phyloP scores from a whole-genome alignment of 2,329 filamentous ascomycete species.

The Aspergillus neoniger region DNA sequence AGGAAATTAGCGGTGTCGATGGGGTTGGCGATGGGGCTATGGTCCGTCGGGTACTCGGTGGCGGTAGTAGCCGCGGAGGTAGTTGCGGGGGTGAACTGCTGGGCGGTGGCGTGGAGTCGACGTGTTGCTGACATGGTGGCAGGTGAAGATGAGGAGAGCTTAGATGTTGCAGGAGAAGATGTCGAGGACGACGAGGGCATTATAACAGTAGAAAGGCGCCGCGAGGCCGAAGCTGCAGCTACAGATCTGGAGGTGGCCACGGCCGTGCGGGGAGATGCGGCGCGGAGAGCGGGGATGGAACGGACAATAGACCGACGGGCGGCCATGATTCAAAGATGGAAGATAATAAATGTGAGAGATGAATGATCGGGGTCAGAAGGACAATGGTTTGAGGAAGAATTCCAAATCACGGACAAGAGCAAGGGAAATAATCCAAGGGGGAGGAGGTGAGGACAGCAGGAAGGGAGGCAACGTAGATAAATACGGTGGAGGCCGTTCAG shows the following conservation, averaged over 20 bases:
- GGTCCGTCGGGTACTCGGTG: constrained; percentile 57
- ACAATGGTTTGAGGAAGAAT: not conserved
- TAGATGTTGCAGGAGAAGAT: constrained; percentile 12
- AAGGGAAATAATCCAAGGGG: not conserved
- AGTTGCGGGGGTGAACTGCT: constrained; percentile 53
- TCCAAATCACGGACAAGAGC: not conserved
- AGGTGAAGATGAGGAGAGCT: constrained; percentile 17
- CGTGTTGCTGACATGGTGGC: constrained; percentile 30
- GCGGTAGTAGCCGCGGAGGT: constrained; percentile 53
- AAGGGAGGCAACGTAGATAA: constrained; percentile 6
- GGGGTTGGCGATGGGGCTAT: constrained; percentile 57
- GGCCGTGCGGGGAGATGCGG: constrained; percentile 38
- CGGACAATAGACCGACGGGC: constrained; percentile 40
- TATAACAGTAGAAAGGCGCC: constrained; percentile 27
- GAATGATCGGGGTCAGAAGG: not conserved
- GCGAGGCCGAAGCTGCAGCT: constrained; percentile 24
- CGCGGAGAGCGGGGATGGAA: constrained; percentile 43
- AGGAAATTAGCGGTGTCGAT: constrained; percentile 64
- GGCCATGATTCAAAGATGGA: constrained; percentile 33
- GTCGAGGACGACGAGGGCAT: constrained; percentile 25
- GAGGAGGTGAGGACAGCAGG: constrained; percentile 4
- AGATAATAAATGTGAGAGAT: not conserved
- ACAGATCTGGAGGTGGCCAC: constrained; percentile 25
- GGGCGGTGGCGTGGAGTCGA: constrained; percentile 56
- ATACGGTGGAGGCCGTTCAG: not conserved